Evolutionary conservation across 2,329 filamentous ascomycete species (phyloP), one percentile per base, ranked within the genome.

Genomic region (Alternaria alternata): DNA sequence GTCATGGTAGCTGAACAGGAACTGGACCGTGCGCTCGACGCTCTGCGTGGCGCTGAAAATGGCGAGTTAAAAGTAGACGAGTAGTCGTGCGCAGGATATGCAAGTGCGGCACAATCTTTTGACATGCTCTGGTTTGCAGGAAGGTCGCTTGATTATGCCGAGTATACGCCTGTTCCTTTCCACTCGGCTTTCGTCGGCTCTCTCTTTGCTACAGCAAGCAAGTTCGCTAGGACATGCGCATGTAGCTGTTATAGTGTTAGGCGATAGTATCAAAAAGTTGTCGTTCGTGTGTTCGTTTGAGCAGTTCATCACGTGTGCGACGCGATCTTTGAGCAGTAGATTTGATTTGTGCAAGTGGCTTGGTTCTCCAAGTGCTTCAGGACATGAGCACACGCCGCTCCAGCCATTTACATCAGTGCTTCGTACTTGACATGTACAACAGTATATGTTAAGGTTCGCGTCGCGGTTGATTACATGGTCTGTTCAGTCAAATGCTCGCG

Each of bases 1-100:
- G 94, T 98, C 9, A 93, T 98, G 72, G 86, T 98, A 39, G 87
- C 89, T 4, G 86, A 90, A 64, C 87, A 90, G 68, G 91, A 94
- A 74, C 83, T 94, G 44, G 82, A 84, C n/a, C 86, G 87, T 58
- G 94, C 92, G 0, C 81, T 97, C 68, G 85, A 86, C 47, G 92
- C 92, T 6, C 78, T 97, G 72, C 82, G 70, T 34, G 77, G 77
- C 46, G 76, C 68, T 3, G 76, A 76, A 48, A 76, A 77, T 57
- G 73, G 73, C 14, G 24, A 55, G 12, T 30, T 18, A 1, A 18
- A 20, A 16, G 5, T 28, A 49, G 14, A 49, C 11, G 46, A 38
- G 20, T 49, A 49, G 46, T 24, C 7, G 32, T 49, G 32, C 20
- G 32, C 14, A 16, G 39, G 12, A 12, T 14, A 22, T 38, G 3